phyloP scores from a whole-genome alignment of 805 yeast genomes.

The Ogataea nakhonphanomensis region DNA sequence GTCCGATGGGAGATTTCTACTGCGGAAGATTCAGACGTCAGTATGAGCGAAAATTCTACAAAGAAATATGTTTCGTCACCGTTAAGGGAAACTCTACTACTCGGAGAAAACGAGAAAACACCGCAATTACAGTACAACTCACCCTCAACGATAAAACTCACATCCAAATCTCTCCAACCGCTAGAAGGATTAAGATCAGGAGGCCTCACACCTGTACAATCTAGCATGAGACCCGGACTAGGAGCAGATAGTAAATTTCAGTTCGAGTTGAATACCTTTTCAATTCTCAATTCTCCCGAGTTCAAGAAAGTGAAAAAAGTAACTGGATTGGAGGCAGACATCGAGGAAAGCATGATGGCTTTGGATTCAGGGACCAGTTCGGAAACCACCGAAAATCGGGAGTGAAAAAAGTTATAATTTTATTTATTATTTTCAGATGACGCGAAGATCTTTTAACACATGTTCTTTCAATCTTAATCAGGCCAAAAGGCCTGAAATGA shows the following conservation, averaged over 20 bases:
- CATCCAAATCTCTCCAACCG: conserved; percentile 16
- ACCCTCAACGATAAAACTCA: conserved; percentile 9
- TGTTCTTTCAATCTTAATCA: not conserved
- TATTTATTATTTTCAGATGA: conserved; percentile 1
- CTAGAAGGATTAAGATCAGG: conserved; percentile 5
- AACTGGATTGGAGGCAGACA: conserved; percentile 1
- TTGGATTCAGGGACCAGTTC: conserved; percentile 12
- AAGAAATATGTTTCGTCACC: conserved; percentile 13
- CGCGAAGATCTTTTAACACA: conserved; percentile 4
- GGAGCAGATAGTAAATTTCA: conserved; percentile 14
- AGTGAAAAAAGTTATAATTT: conserved; percentile 1
- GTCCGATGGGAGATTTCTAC: conserved; percentile 46
- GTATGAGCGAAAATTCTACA: conserved; percentile 14
- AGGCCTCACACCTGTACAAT: conserved; percentile 7
- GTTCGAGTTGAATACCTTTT: conserved; percentile 11
- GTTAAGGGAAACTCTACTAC: conserved; percentile 6
- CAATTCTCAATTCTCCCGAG: conserved; percentile 6
- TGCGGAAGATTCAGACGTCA: conserved; percentile 19
- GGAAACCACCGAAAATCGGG: conserved; percentile 3
- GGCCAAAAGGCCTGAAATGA: conserved; percentile 17
- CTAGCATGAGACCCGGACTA: conserved; percentile 10
- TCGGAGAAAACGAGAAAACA: not conserved
- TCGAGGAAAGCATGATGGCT: conserved; percentile 15
- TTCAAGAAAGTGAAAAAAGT: conserved; percentile 1
- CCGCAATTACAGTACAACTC: conserved; percentile 1